Conservation (phyloP, 1,139 yeast species). For the Nakaseomyces delphensis region DNA sequence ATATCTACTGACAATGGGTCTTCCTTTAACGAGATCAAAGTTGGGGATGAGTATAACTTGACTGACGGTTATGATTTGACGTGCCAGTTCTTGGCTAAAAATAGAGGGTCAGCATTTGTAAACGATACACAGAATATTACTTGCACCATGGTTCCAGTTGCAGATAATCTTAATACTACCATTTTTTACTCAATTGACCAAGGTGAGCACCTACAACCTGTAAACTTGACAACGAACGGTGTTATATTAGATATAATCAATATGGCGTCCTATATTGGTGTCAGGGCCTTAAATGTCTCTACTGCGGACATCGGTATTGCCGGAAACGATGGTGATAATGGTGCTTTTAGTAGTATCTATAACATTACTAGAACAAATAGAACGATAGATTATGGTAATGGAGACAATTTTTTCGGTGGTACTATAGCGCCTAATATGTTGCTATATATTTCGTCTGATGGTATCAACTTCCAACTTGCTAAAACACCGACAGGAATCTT, state of each 20-base stretch:
- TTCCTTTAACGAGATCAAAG: background rate
- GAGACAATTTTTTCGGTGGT: background rate
- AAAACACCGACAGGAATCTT: background rate
- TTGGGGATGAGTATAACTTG: background rate
- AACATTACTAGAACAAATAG: background rate
- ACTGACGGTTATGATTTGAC: background rate
- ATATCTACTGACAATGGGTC: background rate
- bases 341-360: background rate
- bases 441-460: constrained; percentile 1
- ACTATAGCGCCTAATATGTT: background rate
- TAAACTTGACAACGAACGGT: background rate
- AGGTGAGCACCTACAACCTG: background rate
- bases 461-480: background rate
- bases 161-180: background rate
- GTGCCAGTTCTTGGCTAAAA: background rate
- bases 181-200: background rate
- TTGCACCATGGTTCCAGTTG: background rate
- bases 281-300: background rate
- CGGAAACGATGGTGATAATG: background rate
- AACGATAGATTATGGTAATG: background rate
- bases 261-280: background rate
- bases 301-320: background rate
- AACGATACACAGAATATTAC: constrained; percentile 2
- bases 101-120: background rate
- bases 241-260: background rate